These are phyloP conservation scores for Liquidambar formosana DNA, from an alignment of 164 flowering plant genomes.

Conservation along the genomic window DNA sequence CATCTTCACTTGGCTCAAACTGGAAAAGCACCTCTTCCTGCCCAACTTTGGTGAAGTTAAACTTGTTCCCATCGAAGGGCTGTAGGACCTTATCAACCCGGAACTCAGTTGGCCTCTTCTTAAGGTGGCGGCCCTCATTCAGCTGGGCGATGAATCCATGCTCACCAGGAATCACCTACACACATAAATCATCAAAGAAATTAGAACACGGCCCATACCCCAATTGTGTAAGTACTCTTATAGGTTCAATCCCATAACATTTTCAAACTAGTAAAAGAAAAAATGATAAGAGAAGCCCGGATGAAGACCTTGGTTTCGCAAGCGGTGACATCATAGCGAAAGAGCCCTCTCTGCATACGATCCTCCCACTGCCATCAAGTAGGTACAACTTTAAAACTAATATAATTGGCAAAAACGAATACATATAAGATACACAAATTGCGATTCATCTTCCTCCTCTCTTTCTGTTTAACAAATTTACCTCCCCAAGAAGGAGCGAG, in stretches of 20 bases:
- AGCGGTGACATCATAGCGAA: constrained; percentile 74
- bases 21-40: constrained; percentile 76
- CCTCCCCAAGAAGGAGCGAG: constrained; percentile 66
- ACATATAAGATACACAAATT: no score
- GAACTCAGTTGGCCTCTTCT: constrained; percentile 72
- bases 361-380: constrained; percentile 61
- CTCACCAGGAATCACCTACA: constrained; percentile 60
- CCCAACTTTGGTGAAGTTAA: constrained; percentile 79
- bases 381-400: neutral
- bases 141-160: constrained; percentile 64
- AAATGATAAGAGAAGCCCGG: neutral
- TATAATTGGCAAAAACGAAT: neutral
- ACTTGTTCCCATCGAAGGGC: constrained; percentile 69
- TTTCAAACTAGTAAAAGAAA: neutral
- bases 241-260: neutral
- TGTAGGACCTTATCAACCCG: constrained; percentile 74
- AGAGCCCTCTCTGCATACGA: constrained; percentile 63
- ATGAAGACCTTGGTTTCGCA: constrained; percentile 67
- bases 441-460: neutral
- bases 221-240: neutral
- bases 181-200: neutral
- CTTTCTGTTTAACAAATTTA: constrained; percentile 16
- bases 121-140: constrained; percentile 66
- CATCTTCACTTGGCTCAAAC: constrained; percentile 51
- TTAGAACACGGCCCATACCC: neutral